Percentiles rank a stretch among this genome's conserved stretches.
Conservation (phyloP, 2,329 filamentous ascomycete genomes). For the Zelopaecilomyces penicillatus region DNA sequence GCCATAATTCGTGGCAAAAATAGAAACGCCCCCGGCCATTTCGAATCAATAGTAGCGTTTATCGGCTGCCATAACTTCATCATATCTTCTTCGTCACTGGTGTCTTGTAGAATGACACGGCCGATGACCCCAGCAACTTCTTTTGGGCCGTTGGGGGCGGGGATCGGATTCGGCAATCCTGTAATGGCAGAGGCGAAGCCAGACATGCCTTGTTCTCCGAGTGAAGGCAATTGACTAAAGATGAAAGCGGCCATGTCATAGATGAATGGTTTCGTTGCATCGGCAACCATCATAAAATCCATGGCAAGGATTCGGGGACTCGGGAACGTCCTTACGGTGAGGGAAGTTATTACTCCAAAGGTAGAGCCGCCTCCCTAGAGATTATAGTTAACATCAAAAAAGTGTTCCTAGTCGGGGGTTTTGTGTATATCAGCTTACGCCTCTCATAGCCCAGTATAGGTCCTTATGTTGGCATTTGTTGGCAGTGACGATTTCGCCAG, state of each 20-base stretch:
- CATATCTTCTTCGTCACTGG: background rate
- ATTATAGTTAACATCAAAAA: background rate
- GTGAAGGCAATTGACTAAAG: too few relatives aligned
- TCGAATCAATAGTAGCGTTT: background rate
- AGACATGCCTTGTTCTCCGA: too few relatives aligned
- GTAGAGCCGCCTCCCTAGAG: constrained; percentile 39
- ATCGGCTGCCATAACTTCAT: background rate
- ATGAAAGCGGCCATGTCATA: too few relatives aligned
- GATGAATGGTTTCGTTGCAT: too few relatives aligned
- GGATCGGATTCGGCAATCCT: too few relatives aligned
- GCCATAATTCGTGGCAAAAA: background rate
- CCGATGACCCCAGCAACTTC: background rate
- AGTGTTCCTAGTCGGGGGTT: too few relatives aligned
- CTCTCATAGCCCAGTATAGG: constrained; percentile 50
- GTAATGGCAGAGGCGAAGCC: too few relatives aligned
- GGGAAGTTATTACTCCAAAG: constrained; percentile 44
- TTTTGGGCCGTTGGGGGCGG: background rate
- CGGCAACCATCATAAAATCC: too few relatives aligned
- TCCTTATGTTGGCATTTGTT: constrained; percentile 41
- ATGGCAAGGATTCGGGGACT: background rate
- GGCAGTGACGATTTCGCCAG: constrained; percentile 35
- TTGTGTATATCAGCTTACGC: constrained; percentile 16
- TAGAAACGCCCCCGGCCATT: background rate
- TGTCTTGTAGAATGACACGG: background rate
- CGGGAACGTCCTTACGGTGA: constrained; percentile 40